A percentile compares a stretch with the other conserved stretches of the same genome.
phyloP scores from a whole-genome alignment of 306 rosid species.

The Cicer bijugum region DNA sequence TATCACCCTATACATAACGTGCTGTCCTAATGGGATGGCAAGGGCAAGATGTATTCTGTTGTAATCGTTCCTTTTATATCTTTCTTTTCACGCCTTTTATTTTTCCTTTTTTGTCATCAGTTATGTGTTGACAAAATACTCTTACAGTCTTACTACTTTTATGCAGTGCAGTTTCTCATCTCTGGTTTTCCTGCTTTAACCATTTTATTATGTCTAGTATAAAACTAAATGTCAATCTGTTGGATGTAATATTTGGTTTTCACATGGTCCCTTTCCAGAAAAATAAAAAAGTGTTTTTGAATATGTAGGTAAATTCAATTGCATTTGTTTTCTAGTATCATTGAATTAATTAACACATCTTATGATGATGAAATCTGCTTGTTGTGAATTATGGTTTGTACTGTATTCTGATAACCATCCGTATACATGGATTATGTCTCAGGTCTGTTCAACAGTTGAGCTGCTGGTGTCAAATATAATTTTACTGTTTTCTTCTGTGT shows the following conservation, averaged over 20 bases:
- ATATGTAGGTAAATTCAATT: conserved; percentile 1
- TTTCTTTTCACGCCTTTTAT: not conserved
- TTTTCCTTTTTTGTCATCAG: not conserved
- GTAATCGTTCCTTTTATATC: not conserved
- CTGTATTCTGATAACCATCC: conserved; percentile 8
- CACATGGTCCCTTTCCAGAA: not conserved
- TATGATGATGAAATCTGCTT: conserved; percentile 33
- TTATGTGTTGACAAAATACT: conserved; percentile 3
- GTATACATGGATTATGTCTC: conserved; percentile 18
- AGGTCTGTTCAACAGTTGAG: conserved; percentile 18
- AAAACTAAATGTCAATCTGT: conserved; percentile 13
- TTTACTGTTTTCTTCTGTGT: conserved; percentile 7
- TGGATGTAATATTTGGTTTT: conserved; percentile 15
- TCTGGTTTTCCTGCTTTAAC: conserved; percentile 8
- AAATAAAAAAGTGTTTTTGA: not conserved
- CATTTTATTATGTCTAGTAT: conserved; percentile 33
- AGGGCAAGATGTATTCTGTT: not conserved
- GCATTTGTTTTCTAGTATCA: not conserved
- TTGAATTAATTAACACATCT: not conserved
- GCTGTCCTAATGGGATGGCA: conserved; percentile 5
- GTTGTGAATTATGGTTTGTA: conserved; percentile 10
- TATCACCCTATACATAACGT: not conserved
- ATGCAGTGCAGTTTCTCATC: not conserved
- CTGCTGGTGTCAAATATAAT: conserved; percentile 16
- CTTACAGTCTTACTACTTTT: not conserved